These are phyloP conservation scores for Alternaria burnsii DNA, from an alignment of 2,329 filamentous ascomycete species.

Conservation along the genomic window DNA sequence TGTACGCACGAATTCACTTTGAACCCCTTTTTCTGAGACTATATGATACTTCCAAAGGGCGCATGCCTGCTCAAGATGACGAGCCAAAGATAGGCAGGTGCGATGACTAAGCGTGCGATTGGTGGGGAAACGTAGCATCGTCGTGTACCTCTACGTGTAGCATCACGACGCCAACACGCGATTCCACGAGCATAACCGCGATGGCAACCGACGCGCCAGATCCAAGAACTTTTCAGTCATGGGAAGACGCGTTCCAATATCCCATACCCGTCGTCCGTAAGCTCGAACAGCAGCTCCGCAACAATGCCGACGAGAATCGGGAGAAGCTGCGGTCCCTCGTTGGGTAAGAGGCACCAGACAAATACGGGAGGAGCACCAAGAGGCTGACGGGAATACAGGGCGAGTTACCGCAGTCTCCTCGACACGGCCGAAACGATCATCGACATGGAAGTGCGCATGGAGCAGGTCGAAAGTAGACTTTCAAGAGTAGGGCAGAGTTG, in stretches of 20 bases:
- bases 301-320: slow-evolving; percentile 69
- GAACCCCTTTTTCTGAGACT: not conserved
- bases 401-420: slow-evolving; percentile 85
- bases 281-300: slow-evolving; percentile 70
- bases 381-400: slow-evolving; percentile 51
- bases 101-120: slow-evolving; percentile 24
- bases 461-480: slow-evolving; percentile 75
- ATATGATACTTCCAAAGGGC: not conserved
- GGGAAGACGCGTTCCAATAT: slow-evolving; percentile 74
- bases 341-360: slow-evolving; percentile 57
- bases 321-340: slow-evolving; percentile 72
- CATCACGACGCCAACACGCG: slow-evolving; percentile 8
- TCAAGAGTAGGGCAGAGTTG: slow-evolving; percentile 78
- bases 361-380: not conserved
- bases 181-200: slow-evolving; percentile 3
- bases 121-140: slow-evolving; percentile 19
- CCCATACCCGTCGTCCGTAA: slow-evolving; percentile 69
- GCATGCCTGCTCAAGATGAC: not conserved
- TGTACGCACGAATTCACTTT: not conserved
- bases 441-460: slow-evolving; percentile 82
- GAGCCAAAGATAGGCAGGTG: not conserved
- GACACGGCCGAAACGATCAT: slow-evolving; percentile 95
- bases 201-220: slow-evolving; percentile 67
- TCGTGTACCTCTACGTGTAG: slow-evolving; percentile 1
- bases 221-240: slow-evolving; percentile 64